phyloP scores from a whole-genome alignment of 2,329 filamentous ascomycete species.

The Ophiosphaerella korrae region DNA sequence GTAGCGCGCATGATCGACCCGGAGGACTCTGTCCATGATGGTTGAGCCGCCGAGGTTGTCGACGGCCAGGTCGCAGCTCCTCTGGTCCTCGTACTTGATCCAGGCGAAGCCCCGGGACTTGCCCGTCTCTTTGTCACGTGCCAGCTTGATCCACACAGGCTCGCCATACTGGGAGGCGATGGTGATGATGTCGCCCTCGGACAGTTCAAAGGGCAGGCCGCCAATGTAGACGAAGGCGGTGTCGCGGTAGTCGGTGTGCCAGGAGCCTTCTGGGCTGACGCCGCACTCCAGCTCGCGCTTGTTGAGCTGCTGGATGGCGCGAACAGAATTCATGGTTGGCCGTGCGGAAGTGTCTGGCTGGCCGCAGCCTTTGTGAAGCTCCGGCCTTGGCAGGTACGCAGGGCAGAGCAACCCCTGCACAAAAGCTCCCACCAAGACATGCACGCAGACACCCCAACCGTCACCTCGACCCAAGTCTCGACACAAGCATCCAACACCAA shows the following conservation, averaged over 20 bases:
- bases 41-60: conserved; percentile 91
- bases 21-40: conserved; percentile 77
- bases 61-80: conserved; percentile 92
- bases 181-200: conserved; percentile 92
- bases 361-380: conserved; percentile 27
- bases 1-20: conserved; percentile 93
- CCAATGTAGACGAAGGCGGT: conserved; percentile 97
- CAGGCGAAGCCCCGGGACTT: conserved; percentile 95
- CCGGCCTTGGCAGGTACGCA: conserved; percentile 33
- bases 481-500: conserved; percentile 6
- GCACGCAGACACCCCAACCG: conserved; percentile 18
- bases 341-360: not conserved
- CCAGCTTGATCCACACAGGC: conserved; percentile 88
- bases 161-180: conserved; percentile 98
- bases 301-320: conserved; percentile 90
- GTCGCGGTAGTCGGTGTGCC: conserved; percentile 97
- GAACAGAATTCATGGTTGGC: conserved; percentile 84
- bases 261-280: conserved; percentile 84
- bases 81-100: conserved; percentile 97
- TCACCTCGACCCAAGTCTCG: conserved; percentile 26
- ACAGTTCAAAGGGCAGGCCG: conserved; percentile 87
- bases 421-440: conserved; percentile 31
- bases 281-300: conserved; percentile 91
- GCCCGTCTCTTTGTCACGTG: conserved; percentile 93
- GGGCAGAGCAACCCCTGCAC: conserved; percentile 29